Base-by-base conservation (phyloP, 257 asterid species). In the Cynanchum wilfordii region DNA sequence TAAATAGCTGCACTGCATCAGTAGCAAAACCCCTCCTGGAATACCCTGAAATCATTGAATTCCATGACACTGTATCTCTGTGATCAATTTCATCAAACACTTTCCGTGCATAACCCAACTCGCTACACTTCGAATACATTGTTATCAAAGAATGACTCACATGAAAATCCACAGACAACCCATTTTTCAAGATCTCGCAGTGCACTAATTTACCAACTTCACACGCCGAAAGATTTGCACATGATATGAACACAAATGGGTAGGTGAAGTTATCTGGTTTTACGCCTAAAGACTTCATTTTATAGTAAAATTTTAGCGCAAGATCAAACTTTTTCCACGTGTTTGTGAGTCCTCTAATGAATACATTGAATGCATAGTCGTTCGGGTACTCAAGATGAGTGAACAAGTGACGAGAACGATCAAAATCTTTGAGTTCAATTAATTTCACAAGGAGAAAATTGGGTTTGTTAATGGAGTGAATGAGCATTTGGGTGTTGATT, bases 41-140 rank as follows among this genome's bases (percentile, higher is more conserved):
- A 77, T 91, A 91, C 16, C 98, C 96, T 0, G 97, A 88, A 36
- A 93, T 88, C 51, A 93, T 84, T 2, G 98, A 88, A 71, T 88
- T 93, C 96, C 98, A 93, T 0, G 96, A 93, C 24, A 93, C 96
- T 78, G 81, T 71, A 79, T 89, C 97, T 81, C 89, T 86, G 7
- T 69, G 80, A 66, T 17, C 49, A 86, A 91, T 93, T 89, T 91
- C 95, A 79, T 93, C 96, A 59, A 93, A 93, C 87, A 85, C 85
- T 13, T 80, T 77, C 58, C 90, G 81, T 0, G 95, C 96, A 51
- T 24, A 75, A 15, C 76, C 82, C 82, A 89, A 71, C 79, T 87
- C 80, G 4, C 88, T 69, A 73, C 86, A 86, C 60, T 88, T 78
- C 7, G 93, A 78, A 44, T 91, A 91, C 97, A 91, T 91, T 0